Percentiles rank a stretch among this genome's conserved stretches.
These are phyloP conservation scores for Diutina scorzettiae DNA, from an alignment of 1,139 yeast species.

Conservation along the genomic window DNA sequence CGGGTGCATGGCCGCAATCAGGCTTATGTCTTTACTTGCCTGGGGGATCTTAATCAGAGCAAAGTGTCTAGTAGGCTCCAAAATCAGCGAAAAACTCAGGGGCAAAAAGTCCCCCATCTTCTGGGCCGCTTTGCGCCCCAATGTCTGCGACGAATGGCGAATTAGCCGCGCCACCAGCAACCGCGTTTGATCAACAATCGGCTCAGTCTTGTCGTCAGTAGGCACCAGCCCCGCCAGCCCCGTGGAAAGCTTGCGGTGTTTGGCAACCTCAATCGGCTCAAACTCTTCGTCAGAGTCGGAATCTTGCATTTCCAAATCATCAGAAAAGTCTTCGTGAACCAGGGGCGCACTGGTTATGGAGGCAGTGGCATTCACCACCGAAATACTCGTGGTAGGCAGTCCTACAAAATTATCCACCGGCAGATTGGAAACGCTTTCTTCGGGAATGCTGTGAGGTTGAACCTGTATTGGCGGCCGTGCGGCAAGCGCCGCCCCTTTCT, in stretches of 20 bases:
- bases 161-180: constrained; percentile 52
- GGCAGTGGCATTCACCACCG: constrained; percentile 6
- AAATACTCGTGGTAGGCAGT: constrained; percentile 1
- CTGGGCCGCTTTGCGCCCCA: constrained; percentile 72
- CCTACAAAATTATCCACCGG: constrained; percentile 3
- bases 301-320: constrained; percentile 23
- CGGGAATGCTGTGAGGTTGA: background rate
- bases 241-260: constrained; percentile 27
- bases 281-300: constrained; percentile 16
- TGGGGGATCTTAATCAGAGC: constrained; percentile 82
- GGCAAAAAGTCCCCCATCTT: constrained; percentile 85
- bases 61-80: constrained; percentile 90
- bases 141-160: constrained; percentile 41
- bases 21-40: constrained; percentile 44
- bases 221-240: constrained; percentile 19
- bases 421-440: background rate
- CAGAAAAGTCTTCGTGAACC: constrained; percentile 12
- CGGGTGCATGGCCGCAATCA: constrained; percentile 41
- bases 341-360: constrained; percentile 7
- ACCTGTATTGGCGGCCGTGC: constrained; percentile 5
- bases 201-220: constrained; percentile 32
- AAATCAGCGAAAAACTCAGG: constrained; percentile 67
- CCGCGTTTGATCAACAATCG: constrained; percentile 58
- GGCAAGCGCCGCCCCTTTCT: constrained; percentile 10
- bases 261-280: constrained; percentile 7